Evolutionary conservation across 2,329 filamentous ascomycete species (phyloP).

Genomic region (Cladosporium sp.): DNA sequence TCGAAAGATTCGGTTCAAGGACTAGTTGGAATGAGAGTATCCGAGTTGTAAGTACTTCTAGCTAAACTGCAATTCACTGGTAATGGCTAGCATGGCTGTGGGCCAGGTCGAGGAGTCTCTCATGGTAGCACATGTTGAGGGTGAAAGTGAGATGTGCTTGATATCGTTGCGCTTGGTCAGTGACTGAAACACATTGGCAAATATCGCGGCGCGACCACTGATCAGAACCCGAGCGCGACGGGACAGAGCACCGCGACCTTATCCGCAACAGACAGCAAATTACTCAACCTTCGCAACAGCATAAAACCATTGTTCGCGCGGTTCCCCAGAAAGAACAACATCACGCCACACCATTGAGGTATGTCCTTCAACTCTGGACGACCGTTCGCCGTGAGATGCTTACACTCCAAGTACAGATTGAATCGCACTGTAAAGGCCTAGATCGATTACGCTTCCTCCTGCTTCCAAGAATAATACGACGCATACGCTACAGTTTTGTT

Average conservation of each 20-base stretch:
- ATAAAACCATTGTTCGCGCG: neutral
- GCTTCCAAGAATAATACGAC: neutral
- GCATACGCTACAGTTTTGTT: neutral
- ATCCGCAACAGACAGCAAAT: neutral
- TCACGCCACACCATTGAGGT: neutral
- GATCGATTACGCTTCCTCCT: neutral
- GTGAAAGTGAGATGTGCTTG: neutral
- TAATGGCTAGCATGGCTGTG: neutral
- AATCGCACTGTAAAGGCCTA: neutral
- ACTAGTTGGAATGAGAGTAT: neutral
- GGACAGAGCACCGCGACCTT: neutral
- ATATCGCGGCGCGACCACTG: neutral
- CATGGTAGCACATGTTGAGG: neutral
- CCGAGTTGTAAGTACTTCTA: neutral
- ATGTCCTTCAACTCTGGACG: neutral
- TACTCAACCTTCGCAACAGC: neutral
- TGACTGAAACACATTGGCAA: neutral
- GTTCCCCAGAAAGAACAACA: neutral
- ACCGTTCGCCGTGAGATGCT: neutral
- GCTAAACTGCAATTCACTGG: neutral
- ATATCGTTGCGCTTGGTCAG: neutral
- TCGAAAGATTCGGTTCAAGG: neutral
- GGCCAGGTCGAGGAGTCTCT: neutral
- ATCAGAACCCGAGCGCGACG: neutral
- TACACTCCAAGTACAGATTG: neutral